A percentile compares a stretch with the other conserved stretches of the same genome.
These are phyloP conservation scores for Paspalum vaginatum DNA, from an alignment of 176 grass and related monocot species.

Conservation along the genomic window DNA sequence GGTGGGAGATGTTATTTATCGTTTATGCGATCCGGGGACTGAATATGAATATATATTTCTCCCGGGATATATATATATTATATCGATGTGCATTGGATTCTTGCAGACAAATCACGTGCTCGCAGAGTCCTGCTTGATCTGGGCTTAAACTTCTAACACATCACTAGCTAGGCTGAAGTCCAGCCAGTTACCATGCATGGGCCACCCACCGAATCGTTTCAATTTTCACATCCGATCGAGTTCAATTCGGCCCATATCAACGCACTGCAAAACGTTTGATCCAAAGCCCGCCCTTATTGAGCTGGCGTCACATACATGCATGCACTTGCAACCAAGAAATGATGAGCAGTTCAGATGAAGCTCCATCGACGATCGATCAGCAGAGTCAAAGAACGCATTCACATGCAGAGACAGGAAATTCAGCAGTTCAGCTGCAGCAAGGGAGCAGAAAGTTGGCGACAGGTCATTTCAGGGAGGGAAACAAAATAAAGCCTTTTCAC, in stretches of 20 bases:
- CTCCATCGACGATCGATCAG: not conserved
- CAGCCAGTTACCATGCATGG: not conserved
- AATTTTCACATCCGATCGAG: not conserved
- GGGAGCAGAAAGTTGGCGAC: constrained; percentile 32
- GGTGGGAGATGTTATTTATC: too few relatives aligned
- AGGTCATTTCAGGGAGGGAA: constrained; percentile 29
- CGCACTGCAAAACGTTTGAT: not conserved
- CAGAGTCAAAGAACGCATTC: constrained; percentile 35
- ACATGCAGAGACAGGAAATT: not conserved
- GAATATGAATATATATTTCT: not conserved
- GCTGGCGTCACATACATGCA: not conserved
- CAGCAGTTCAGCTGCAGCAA: constrained; percentile 5
- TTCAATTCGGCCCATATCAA: not conserved
- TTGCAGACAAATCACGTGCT: not conserved
- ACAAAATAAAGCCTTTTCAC: not conserved
- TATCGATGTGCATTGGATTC: not conserved
- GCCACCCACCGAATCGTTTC: not conserved
- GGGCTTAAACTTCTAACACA: not conserved
- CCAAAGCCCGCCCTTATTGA: not conserved
- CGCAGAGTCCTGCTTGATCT: not conserved
- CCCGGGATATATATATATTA: not conserved
- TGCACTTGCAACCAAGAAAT: not conserved
- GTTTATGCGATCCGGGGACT: too few relatives aligned
- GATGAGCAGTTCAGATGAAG: too few relatives aligned
- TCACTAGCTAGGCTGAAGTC: not conserved